phyloP scores from a whole-genome alignment of 2,329 filamentous ascomycete species.

The Pseudogymnoascus sp. region DNA sequence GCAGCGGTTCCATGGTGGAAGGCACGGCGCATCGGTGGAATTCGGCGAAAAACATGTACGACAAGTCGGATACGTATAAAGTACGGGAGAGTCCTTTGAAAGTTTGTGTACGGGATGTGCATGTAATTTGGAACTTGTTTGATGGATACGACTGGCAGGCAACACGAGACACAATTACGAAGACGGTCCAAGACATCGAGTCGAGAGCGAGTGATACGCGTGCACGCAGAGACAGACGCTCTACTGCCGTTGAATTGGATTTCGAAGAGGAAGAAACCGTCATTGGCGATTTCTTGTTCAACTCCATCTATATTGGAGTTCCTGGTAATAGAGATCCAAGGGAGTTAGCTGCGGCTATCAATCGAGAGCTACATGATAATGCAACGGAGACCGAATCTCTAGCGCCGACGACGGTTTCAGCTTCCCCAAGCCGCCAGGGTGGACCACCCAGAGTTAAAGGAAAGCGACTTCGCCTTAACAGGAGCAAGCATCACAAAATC shows the following conservation, averaged over 20 bases:
- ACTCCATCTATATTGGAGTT: constrained; percentile 96
- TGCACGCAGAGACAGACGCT: constrained; percentile 45
- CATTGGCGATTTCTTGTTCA: constrained; percentile 94
- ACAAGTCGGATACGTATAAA: constrained; percentile 53
- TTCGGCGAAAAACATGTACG: constrained; percentile 68
- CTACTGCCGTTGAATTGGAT: constrained; percentile 47
- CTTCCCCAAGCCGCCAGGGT: constrained; percentile 46
- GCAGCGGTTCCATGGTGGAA: constrained; percentile 50
- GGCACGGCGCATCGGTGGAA: constrained; percentile 74
- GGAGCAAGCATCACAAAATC: constrained; percentile 90
- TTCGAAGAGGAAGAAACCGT: constrained; percentile 76
- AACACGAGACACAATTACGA: constrained; percentile 77
- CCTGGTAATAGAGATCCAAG: constrained; percentile 77
- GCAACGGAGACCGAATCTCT: constrained; percentile 85
- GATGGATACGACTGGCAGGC: constrained; percentile 95
- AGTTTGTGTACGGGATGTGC: constrained; percentile 74
- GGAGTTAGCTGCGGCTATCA: constrained; percentile 77
- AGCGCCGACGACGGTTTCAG: constrained; percentile 64
- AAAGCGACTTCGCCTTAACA: constrained; percentile 64
- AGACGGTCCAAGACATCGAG: constrained; percentile 85
- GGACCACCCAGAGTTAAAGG: constrained; percentile 31
- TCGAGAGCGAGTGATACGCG: constrained; percentile 70
- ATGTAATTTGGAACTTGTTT: constrained; percentile 95
- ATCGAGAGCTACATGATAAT: constrained; percentile 78
- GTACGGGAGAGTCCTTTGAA: constrained; percentile 64